Base-by-base conservation (phyloP, 345 rosid genomes). In the Lenwebbia sp. region DNA sequence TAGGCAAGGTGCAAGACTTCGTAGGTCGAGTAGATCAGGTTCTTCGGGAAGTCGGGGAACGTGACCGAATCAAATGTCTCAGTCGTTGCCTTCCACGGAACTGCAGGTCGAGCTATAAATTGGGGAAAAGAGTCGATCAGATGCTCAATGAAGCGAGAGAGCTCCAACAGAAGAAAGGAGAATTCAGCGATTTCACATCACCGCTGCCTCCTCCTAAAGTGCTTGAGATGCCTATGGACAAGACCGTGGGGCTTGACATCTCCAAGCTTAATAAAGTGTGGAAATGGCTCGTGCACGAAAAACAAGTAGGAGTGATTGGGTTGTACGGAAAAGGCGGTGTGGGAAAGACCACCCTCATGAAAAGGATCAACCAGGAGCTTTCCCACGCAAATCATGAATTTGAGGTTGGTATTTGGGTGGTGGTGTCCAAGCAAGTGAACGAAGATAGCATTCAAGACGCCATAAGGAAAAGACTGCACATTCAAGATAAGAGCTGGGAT, bases 281-380 rank as follows among this genome's bases (percentile, higher is more conserved):
- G 88, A 50, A 57, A 25, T 83, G 83, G 23, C 53, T 86, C 0
- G 33, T 41, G n/a, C 86, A 88, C 14, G 52, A 82, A 10, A 44
- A 28, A 28, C 40, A 12, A n/a, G 86, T 84, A 3, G 62, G 54
- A 44, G 13, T 10, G 30, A 86, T 88, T 13, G 88, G 90, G n/a
- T 56, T 88, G 2, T 88, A 60, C 2, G 88, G 90, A 7, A 47
- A 22, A 14, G 87, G 87, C 0, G 89, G 86, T 5, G 89, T 88
- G 9, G 89, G 87, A 52, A 88, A 88, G 74, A 88, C 90, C 1
- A 84, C 88, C 74, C 88, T 88, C 76, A 50, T 88, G 56, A 81
- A 78, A 26, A 60, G 54, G 30, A 54, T 86, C 30, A 84, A 86
- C 76, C 22, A 86, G 5, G 33, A 86, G 13, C 65, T 86, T 37